Conservation (phyloP, 768 basidiomycete species). For the Tulasnella sp. region DNA sequence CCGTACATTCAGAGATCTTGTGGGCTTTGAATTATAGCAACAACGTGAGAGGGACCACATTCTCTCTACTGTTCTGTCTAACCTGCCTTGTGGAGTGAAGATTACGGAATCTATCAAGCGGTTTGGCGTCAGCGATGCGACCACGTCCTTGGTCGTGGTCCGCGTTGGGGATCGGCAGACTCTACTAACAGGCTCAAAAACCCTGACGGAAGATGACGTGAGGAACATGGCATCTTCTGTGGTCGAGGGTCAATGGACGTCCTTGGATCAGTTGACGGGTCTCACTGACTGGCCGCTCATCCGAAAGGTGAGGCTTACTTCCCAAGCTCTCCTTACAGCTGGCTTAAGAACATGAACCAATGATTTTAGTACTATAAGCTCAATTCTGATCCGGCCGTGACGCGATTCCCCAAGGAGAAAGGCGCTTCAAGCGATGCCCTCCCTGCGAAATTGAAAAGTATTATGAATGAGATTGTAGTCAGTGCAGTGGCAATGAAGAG, state of each 20-base stretch:
- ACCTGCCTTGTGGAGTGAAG: conserved; percentile 34
- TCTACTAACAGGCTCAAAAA: conserved; percentile 28
- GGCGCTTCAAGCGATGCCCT: neutral
- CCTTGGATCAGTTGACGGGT: conserved; percentile 38
- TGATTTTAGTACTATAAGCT: conserved; percentile 58
- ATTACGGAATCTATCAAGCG: conserved; percentile 82
- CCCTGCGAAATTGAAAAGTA: conserved; percentile 31
- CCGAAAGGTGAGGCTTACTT: conserved; percentile 53
- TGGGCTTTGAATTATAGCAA: conserved; percentile 80
- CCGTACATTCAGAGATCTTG: conserved; percentile 86
- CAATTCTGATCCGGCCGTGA: conserved; percentile 42
- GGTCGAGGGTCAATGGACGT: conserved; percentile 50
- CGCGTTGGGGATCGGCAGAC: conserved; percentile 38
- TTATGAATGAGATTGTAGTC: conserved; percentile 60
- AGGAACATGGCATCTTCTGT: conserved; percentile 46
- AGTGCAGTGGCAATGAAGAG: conserved; percentile 77
- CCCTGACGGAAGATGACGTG: conserved; percentile 34
- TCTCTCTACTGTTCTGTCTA: neutral
- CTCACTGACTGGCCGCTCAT: conserved; percentile 66
- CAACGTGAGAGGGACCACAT: conserved; percentile 47
- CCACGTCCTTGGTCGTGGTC: conserved; percentile 62
- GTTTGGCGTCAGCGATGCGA: conserved; percentile 70
- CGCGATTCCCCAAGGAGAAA: neutral
- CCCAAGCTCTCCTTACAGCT: neutral
- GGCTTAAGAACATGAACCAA: neutral